Base-by-base conservation (phyloP, 1,284 basidiomycete species). In the Lignosus rhinocerotis region DNA sequence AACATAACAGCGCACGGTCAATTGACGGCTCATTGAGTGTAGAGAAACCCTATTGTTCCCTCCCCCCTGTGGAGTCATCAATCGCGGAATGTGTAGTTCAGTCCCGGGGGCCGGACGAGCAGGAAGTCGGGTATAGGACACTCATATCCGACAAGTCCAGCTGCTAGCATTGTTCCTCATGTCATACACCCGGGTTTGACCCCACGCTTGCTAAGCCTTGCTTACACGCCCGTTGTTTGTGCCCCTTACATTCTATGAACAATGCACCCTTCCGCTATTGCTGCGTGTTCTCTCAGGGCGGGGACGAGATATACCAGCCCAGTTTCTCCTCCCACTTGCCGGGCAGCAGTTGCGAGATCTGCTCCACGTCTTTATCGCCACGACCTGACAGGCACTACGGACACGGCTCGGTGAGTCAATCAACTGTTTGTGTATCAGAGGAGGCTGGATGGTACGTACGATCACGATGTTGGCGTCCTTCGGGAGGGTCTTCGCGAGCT, bases 291-390 rank as follows among this genome's bases (percentile, higher is more conserved):
- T 54, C 52, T 17, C 34, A 19, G 1, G 59, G 58, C 11, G 46
- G 34, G 36, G 41, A 43, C 19, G 58, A 56, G 56, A 88, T 76
- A 63, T 95, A 91, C 94, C 94, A 96, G 78, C 94, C 90, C 47
- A 96, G 82, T 65, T 78, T 87, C 69, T 95, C 87, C 38, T 90
- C 93, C 93, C 93, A 96, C 74, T 94, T 90, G 49, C 82, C 83
- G 17, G 92, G 92, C 49, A 94, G 78, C 42, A 93, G 75, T 67
- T 94, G 78, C 17, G 90, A 93, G 61, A 96, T 94, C 69, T 96
- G 90, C 70, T 95, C 92, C 0, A 97, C 94, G 69, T 97, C 94
- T 74, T 97, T 97, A 74, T 97, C 95, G 34, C 95, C 94, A 65
- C 95, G 83, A 51, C 94, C 94, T 50, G 92, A 94, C 49, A 95